Evolutionary conservation across 2,329 filamentous ascomycete genomes (phyloP).

Genomic region (Alternaria viburni): DNA sequence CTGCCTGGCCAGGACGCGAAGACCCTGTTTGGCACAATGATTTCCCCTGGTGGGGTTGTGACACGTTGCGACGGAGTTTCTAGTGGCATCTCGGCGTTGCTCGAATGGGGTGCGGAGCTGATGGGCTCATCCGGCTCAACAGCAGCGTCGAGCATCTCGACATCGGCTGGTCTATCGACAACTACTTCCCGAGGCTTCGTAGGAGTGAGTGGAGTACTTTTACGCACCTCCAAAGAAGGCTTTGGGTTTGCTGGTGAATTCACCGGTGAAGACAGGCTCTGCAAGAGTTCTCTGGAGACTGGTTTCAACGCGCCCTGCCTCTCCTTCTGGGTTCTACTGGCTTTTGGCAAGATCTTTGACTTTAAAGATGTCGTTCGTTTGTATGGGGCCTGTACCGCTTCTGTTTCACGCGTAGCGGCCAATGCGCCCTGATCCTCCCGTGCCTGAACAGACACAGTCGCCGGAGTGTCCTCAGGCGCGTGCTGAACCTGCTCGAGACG

Average conservation of each 20-base stretch:
- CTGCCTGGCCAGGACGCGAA: conserved; percentile 65
- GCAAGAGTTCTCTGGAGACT: conserved; percentile 31
- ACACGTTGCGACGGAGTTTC: conserved; percentile 10
- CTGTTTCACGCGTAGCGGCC: conserved; percentile 33
- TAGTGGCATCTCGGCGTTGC: conserved; percentile 6
- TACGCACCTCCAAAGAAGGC: neutral
- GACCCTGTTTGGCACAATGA: conserved; percentile 59
- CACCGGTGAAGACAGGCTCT: conserved; percentile 27
- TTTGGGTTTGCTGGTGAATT: conserved; percentile 10
- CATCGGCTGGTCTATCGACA: conserved; percentile 11
- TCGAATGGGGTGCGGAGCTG: conserved; percentile 18
- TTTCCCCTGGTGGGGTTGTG: conserved; percentile 24
- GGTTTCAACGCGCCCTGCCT: conserved; percentile 38
- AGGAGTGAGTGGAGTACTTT: conserved; percentile 21
- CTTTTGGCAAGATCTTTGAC: conserved; percentile 19
- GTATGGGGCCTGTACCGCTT: conserved; percentile 23
- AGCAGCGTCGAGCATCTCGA: conserved; percentile 28
- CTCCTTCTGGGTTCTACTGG: conserved; percentile 21
- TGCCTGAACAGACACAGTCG: conserved; percentile 29
- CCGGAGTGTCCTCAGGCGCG: conserved; percentile 26
- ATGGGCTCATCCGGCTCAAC: conserved; percentile 28
- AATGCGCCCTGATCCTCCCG: conserved; percentile 45
- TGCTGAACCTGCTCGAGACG: conserved; percentile 25
- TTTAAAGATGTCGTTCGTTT: conserved; percentile 33
- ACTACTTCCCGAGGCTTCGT: neutral